phyloP scores from a whole-genome alignment of 1,284 basidiomycete species.

The Malassezia pachydermatis region DNA sequence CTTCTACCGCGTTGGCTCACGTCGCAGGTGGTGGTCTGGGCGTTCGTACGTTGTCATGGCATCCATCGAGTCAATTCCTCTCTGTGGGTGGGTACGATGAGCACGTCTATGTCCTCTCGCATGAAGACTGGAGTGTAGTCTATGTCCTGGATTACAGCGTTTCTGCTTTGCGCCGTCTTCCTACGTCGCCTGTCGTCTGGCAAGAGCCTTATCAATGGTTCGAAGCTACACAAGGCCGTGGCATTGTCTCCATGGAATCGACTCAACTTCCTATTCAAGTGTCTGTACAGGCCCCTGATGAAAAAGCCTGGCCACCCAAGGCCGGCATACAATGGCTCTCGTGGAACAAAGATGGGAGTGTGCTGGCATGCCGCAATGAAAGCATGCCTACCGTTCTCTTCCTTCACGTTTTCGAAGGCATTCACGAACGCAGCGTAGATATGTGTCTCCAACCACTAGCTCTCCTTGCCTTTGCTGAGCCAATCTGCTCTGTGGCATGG shows the following conservation, averaged over 20 bases:
- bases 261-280: not conserved
- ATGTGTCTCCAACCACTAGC: constrained; percentile 52
- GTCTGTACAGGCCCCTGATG: not conserved
- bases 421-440: constrained; percentile 49
- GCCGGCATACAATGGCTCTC: not conserved
- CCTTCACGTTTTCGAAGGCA: constrained; percentile 58
- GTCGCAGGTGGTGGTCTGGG: constrained; percentile 38
- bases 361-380: constrained; percentile 48
- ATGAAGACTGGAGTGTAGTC: constrained; percentile 20
- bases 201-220: constrained; percentile 39
- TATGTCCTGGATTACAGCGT: constrained; percentile 6
- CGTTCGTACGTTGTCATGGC: constrained; percentile 42
- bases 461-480: constrained; percentile 58
- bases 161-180: constrained; percentile 12
- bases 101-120: constrained; percentile 30
- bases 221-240: constrained; percentile 36
- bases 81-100: constrained; percentile 47
- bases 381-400: constrained; percentile 56
- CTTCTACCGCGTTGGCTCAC: not conserved
- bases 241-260: constrained; percentile 32
- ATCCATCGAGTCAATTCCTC: constrained; percentile 38
- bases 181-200: constrained; percentile 21
- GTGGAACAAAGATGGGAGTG: constrained; percentile 7
- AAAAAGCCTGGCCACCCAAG: not conserved
- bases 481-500: constrained; percentile 61